Evolutionary conservation across 169 alveolate species (phyloP).

Genomic region (Plasmodium sp.): DNA sequence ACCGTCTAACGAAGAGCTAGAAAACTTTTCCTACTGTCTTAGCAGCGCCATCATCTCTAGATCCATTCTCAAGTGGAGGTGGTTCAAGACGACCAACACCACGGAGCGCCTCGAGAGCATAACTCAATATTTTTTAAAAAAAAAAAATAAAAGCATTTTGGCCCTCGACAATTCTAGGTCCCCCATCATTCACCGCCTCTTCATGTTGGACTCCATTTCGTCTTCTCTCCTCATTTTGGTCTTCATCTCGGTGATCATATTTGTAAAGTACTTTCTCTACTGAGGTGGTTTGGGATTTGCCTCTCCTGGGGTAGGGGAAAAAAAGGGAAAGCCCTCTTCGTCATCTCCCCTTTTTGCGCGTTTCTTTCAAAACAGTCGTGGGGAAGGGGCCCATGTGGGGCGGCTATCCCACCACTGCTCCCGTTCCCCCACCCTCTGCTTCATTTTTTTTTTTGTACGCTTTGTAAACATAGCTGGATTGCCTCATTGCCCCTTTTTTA

Average conservation of each 20-base stretch:
- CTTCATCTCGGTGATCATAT: slow-evolving; percentile 15
- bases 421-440: no score
- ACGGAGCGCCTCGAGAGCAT: slow-evolving; percentile 59
- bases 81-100: slow-evolving; percentile 64
- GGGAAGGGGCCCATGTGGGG: neutral
- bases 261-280: slow-evolving; percentile 30
- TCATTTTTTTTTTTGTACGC: neutral
- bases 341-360: neutral
- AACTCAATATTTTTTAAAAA: slow-evolving; percentile 60
- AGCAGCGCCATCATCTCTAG: slow-evolving; percentile 63
- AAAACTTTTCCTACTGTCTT: slow-evolving; percentile 42
- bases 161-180: slow-evolving; percentile 68
- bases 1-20: slow-evolving; percentile 59
- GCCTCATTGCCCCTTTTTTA: neutral
- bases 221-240: slow-evolving; percentile 27
- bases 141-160: slow-evolving; percentile 58
- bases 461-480: neutral
- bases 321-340: neutral
- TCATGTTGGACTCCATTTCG: slow-evolving; percentile 60
- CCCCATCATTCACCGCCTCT: slow-evolving; percentile 47
- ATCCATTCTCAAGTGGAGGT: slow-evolving; percentile 45
- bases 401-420: neutral
- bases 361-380: neutral
- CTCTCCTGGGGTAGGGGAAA: neutral
- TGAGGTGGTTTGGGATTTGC: neutral